These are phyloP conservation scores for Phytophthora citrophthora DNA, from an alignment of 352 stramenopile genomes.

Conservation along the genomic window DNA sequence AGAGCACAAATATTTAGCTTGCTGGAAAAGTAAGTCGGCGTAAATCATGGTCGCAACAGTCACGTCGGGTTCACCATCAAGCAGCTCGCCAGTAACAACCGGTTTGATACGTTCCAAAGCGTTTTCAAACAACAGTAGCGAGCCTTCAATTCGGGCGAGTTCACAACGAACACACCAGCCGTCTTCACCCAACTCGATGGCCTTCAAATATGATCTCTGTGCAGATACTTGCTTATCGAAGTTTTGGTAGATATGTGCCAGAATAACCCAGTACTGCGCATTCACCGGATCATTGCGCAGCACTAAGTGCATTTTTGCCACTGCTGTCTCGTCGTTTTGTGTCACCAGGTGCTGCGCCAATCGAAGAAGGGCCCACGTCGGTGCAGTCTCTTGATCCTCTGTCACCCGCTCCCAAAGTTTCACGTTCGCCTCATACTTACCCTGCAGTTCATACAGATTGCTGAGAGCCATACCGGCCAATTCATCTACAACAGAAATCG, in stretches of 20 bases:
- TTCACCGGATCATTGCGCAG: conserved; percentile 76
- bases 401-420: conserved; percentile 76
- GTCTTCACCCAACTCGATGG: conserved; percentile 72
- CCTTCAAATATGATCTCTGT: conserved; percentile 81
- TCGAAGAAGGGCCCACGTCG: conserved; percentile 76
- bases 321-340: conserved; percentile 66
- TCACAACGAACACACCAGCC: conserved; percentile 80
- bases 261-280: conserved; percentile 68
- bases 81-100: conserved; percentile 37
- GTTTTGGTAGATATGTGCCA: conserved; percentile 83
- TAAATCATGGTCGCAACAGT: conserved; percentile 64
- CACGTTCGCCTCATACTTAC: conserved; percentile 69
- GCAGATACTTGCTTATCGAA: conserved; percentile 83
- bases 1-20: conserved; percentile 78
- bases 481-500: conserved; percentile 57
- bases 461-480: conserved; percentile 71
- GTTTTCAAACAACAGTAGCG: conserved; percentile 71
- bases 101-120: conserved; percentile 65
- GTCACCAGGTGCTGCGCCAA: conserved; percentile 77
- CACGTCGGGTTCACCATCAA: conserved; percentile 26
- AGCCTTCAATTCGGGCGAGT: conserved; percentile 80
- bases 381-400: conserved; percentile 56
- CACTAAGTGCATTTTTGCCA: conserved; percentile 75
- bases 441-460: conserved; percentile 68
- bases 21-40: conserved; percentile 73